phyloP scores from a whole-genome alignment of 768 basidiomycete species.

The Paxillus involutus region DNA sequence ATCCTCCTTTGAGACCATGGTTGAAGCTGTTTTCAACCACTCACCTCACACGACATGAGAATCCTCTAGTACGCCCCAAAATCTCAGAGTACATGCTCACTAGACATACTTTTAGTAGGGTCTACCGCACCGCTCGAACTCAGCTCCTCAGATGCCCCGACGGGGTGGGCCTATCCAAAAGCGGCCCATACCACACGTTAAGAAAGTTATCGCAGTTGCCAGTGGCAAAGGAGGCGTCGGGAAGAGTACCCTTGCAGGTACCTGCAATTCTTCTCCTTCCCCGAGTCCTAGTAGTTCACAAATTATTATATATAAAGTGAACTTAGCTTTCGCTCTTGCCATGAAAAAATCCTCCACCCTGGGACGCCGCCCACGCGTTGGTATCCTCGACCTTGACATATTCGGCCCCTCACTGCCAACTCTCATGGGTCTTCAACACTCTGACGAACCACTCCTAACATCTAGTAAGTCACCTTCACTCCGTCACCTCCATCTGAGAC shows the following conservation, averaged over 20 bases:
- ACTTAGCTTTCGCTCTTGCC: constrained; percentile 76
- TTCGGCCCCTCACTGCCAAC: constrained; percentile 95
- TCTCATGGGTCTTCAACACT: constrained; percentile 82
- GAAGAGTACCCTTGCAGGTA: constrained; percentile 91
- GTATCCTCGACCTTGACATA: constrained; percentile 91
- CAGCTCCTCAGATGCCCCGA: constrained; percentile 61
- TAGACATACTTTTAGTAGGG: constrained; percentile 29
- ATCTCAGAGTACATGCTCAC: neutral
- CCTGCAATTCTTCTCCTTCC: constrained; percentile 12
- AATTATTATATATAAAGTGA: constrained; percentile 46
- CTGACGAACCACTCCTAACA: constrained; percentile 78
- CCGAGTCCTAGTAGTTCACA: constrained; percentile 6
- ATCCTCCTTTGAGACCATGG: neutral
- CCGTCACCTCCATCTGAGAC: neutral
- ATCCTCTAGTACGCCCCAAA: constrained; percentile 48
- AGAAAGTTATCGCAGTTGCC: constrained; percentile 79
- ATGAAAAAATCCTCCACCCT: constrained; percentile 35
- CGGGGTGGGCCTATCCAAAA: constrained; percentile 53
- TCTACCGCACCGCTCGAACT: constrained; percentile 31
- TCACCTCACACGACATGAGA: constrained; percentile 41
- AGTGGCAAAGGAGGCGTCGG: constrained; percentile 97
- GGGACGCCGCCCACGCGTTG: constrained; percentile 59
- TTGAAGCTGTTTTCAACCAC: constrained; percentile 18
- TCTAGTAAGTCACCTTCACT: constrained; percentile 43
- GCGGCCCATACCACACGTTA: constrained; percentile 67